Evolutionary conservation across 768 basidiomycete species (phyloP).

Genomic region (Chalciporus chontae): DNA sequence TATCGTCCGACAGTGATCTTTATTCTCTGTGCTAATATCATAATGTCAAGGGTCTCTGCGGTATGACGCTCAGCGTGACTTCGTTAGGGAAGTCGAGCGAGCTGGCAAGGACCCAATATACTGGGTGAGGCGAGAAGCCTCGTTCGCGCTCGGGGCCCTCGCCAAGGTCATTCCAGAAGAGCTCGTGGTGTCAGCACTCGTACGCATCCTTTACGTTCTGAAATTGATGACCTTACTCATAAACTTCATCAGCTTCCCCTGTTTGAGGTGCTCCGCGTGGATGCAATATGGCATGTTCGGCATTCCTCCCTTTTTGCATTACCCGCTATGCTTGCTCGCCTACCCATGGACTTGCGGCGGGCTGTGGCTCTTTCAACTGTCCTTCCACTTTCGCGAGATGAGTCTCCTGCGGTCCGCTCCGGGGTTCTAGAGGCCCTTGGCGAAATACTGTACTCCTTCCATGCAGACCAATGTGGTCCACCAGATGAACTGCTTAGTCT

Average conservation of each 20-base stretch:
- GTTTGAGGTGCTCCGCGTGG: constrained; percentile 65
- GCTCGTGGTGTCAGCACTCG: constrained; percentile 60
- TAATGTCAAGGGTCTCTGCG: constrained; percentile 46
- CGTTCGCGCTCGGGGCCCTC: constrained; percentile 82
- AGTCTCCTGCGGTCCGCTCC: constrained; percentile 63
- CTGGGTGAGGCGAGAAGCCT: constrained; percentile 83
- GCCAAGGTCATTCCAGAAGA: constrained; percentile 85
- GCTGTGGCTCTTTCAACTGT: constrained; percentile 65
- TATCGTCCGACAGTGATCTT: constrained; percentile 23
- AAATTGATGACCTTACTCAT: constrained; percentile 4
- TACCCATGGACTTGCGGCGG: constrained; percentile 55
- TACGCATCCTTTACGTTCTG: constrained; percentile 30
- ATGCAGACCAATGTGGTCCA: constrained; percentile 55
- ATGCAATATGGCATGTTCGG: constrained; percentile 77
- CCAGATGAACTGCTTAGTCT: constrained; percentile 71
- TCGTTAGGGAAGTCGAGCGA: constrained; percentile 72
- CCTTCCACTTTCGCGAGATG: constrained; percentile 59
- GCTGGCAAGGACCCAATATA: constrained; percentile 62
- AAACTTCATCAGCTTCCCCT: constrained; percentile 61
- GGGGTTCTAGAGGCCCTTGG: constrained; percentile 85
- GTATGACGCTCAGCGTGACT: constrained; percentile 54
- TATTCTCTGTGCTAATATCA: constrained; percentile 3
- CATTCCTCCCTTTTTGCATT: constrained; percentile 85
- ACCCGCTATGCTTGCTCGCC: constrained; percentile 70
- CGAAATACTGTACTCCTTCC: constrained; percentile 84